Evolutionary conservation across 176 grass and related monocot genomes (phyloP).

Genomic region (Oryza officinalis): DNA sequence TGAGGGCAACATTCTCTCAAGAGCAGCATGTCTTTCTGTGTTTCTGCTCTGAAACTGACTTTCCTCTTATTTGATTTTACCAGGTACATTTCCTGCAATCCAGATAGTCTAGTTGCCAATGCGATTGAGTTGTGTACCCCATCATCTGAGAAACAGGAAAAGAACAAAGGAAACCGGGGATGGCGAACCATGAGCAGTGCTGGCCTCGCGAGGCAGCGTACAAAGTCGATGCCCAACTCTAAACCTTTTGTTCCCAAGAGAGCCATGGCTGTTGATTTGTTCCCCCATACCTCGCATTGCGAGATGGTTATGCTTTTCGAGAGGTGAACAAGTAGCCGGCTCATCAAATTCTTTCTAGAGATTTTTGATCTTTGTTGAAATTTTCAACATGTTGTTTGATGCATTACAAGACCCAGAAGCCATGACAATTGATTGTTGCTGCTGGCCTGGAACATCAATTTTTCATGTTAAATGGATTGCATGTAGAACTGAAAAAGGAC

Average conservation of each 20-base stretch:
- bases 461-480: not conserved
- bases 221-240: constrained; percentile 91
- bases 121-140: constrained; percentile 96
- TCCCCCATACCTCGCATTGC: constrained; percentile 86
- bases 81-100: constrained; percentile 99
- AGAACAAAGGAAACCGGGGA: constrained; percentile 70
- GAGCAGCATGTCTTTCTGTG: not conserved
- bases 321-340: constrained; percentile 39
- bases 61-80: not conserved
- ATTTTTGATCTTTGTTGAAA: constrained; percentile 4
- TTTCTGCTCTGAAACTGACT: not conserved
- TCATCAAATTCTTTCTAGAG: not conserved
- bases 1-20: not conserved
- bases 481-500: not conserved
- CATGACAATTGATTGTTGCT: not conserved
- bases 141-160: constrained; percentile 64
- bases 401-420: not conserved
- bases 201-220: constrained; percentile 68
- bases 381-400: constrained; percentile 27
- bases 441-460: not conserved
- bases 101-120: constrained; percentile 83
- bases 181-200: constrained; percentile 85
- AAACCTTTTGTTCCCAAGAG: constrained; percentile 78
- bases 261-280: constrained; percentile 91
- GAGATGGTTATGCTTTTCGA: constrained; percentile 98